phyloP scores from a whole-genome alignment of 352 stramenopile genomes.

The Blastocystis sp. region DNA sequence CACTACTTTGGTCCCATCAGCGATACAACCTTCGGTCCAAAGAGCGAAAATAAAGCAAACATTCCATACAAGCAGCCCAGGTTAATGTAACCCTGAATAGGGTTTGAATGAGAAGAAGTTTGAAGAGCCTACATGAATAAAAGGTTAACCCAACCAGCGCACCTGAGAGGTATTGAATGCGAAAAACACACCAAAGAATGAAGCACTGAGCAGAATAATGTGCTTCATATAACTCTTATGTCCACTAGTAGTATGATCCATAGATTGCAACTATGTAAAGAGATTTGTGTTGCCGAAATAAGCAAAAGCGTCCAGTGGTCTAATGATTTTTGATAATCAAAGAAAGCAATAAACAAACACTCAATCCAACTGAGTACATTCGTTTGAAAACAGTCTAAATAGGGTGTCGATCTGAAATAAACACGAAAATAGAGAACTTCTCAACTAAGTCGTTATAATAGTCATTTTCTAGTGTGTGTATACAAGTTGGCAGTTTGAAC shows the following conservation, averaged over 20 bases:
- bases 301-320: background rate
- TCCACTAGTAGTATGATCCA: background rate
- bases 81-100: conserved; percentile 56
- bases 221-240: conserved; percentile 58
- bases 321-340: conserved; percentile 3
- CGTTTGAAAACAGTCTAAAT: background rate
- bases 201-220: conserved; percentile 56
- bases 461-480: no score
- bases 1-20: conserved; percentile 13
- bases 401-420: background rate
- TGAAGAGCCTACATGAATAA: conserved; percentile 5
- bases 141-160: background rate
- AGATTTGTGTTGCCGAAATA: conserved; percentile 2
- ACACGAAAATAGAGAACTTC: background rate
- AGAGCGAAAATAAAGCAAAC: conserved; percentile 56
- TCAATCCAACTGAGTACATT: background rate
- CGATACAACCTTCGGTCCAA: conserved; percentile 47
- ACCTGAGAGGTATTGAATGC: conserved; percentile 62
- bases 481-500: background rate
- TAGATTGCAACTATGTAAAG: background rate
- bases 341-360: background rate
- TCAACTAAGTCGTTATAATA: no score
- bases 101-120: conserved; percentile 44
- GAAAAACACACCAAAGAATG: conserved; percentile 63
- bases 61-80: conserved; percentile 44